Percentiles rank a stretch among this genome's conserved stretches.
Conservation (phyloP, 257 asterid genomes). For the Primulina eburnea region DNA sequence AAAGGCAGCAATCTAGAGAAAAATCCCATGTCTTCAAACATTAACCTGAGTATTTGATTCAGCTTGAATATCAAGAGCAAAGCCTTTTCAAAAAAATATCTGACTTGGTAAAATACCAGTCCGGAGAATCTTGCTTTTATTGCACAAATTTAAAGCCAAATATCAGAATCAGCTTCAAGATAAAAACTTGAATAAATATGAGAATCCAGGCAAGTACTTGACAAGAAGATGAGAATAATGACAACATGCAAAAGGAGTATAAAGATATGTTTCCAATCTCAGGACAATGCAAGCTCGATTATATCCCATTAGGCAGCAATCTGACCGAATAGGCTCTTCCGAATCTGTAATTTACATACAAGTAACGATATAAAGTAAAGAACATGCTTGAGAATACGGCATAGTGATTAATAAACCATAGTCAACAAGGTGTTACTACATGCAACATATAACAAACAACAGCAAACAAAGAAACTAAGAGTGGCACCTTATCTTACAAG, state of each 20-base stretch:
- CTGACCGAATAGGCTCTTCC: conserved; percentile 69
- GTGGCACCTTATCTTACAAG: neutral
- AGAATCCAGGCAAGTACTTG: conserved; percentile 12
- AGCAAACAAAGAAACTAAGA: neutral
- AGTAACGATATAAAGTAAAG: conserved; percentile 19
- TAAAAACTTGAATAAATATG: conserved; percentile 20
- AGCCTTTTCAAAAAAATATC: neutral
- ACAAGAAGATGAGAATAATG: conserved; percentile 20
- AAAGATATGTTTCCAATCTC: conserved; percentile 25
- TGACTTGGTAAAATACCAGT: conserved; percentile 31
- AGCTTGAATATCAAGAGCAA: conserved; percentile 9
- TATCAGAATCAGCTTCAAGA: conserved; percentile 16
- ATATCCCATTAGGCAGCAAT: conserved; percentile 46
- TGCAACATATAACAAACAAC: neutral
- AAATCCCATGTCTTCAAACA: no score
- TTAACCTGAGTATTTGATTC: no score
- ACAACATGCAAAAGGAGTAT: conserved; percentile 19
- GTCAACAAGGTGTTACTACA: neutral
- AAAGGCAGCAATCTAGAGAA: no score
- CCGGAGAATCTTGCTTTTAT: conserved; percentile 30
- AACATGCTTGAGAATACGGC: neutral
- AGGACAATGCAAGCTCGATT: conserved; percentile 17
- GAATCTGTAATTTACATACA: conserved; percentile 57
- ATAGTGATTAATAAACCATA: neutral
- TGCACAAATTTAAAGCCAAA: conserved; percentile 15